These are phyloP conservation scores for Lactarius indigo DNA, from an alignment of 768 basidiomycete species.

Conservation along the genomic window DNA sequence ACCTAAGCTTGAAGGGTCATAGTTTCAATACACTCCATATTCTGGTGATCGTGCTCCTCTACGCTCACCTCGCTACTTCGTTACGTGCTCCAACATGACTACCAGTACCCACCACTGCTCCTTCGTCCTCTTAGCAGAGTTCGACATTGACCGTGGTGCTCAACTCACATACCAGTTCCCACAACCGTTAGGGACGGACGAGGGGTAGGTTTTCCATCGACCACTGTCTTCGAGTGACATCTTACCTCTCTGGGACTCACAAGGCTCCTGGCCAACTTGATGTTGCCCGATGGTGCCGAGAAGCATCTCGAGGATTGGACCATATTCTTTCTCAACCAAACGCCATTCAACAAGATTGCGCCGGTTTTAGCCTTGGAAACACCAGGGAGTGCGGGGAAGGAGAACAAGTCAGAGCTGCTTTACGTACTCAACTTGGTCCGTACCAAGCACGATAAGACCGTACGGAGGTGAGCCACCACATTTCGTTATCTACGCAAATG, in stretches of 20 bases:
- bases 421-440: slow-evolving; percentile 90
- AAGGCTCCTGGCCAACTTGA: slow-evolving; percentile 91
- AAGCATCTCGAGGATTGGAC: slow-evolving; percentile 96
- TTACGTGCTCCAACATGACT: slow-evolving; percentile 39
- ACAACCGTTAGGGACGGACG: slow-evolving; percentile 89
- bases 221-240: neutral
- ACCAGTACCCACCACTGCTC: slow-evolving; percentile 76
- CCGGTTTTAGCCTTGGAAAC: slow-evolving; percentile 76
- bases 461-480: slow-evolving; percentile 53
- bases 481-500: neutral
- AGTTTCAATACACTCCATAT: neutral
- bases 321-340: slow-evolving; percentile 97
- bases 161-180: slow-evolving; percentile 96
- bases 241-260: slow-evolving; percentile 15
- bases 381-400: slow-evolving; percentile 32
- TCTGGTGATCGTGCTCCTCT: neutral
- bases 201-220: slow-evolving; percentile 57
- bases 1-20: neutral
- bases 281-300: slow-evolving; percentile 98
- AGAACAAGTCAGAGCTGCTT: slow-evolving; percentile 50
- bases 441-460: slow-evolving; percentile 84
- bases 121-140: slow-evolving; percentile 96
- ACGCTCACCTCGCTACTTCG: neutral
- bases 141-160: slow-evolving; percentile 94
- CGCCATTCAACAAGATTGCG: slow-evolving; percentile 79